Evolutionary conservation across 2,329 filamentous ascomycete genomes (phyloP).

Genomic region (Cercospora sojina): DNA sequence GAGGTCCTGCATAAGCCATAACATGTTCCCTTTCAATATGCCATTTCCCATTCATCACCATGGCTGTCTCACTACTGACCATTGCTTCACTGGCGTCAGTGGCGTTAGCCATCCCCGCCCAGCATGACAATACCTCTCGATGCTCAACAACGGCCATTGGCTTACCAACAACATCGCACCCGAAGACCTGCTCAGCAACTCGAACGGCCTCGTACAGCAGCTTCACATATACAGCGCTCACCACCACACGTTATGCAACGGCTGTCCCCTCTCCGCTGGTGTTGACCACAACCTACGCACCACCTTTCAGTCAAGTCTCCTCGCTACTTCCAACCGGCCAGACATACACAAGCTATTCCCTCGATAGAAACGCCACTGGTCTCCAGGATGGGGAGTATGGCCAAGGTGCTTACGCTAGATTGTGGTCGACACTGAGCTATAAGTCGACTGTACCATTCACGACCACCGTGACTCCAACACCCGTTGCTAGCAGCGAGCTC

Average conservation of each 20-base stretch:
- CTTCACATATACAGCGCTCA: conserved; percentile 26
- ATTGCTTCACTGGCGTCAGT: not conserved
- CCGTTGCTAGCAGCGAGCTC: conserved; percentile 39
- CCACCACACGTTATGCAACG: conserved; percentile 27
- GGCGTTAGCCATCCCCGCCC: not conserved
- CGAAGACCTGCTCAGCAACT: conserved; percentile 25
- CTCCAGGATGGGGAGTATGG: conserved; percentile 28
- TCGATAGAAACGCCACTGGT: conserved; percentile 20
- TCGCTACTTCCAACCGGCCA: conserved; percentile 23
- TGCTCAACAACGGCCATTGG: not conserved
- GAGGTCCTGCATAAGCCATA: not conserved
- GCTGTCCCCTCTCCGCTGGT: conserved; percentile 22
- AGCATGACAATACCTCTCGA: not conserved
- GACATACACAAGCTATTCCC: conserved; percentile 25
- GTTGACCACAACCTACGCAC: conserved; percentile 24
- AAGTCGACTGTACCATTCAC: conserved; percentile 31
- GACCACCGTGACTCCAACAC: conserved; percentile 38
- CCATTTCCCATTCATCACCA: not conserved
- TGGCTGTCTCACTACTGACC: not conserved
- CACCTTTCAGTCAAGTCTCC: conserved; percentile 23
- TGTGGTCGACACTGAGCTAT: conserved; percentile 26
- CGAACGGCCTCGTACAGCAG: conserved; percentile 19
- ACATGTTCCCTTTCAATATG: not conserved
- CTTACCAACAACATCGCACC: not conserved
- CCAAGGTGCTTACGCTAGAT: conserved; percentile 26